These are phyloP conservation scores for Fagus crenata DNA, from an alignment of 306 rosid genomes.

Conservation along the genomic window DNA sequence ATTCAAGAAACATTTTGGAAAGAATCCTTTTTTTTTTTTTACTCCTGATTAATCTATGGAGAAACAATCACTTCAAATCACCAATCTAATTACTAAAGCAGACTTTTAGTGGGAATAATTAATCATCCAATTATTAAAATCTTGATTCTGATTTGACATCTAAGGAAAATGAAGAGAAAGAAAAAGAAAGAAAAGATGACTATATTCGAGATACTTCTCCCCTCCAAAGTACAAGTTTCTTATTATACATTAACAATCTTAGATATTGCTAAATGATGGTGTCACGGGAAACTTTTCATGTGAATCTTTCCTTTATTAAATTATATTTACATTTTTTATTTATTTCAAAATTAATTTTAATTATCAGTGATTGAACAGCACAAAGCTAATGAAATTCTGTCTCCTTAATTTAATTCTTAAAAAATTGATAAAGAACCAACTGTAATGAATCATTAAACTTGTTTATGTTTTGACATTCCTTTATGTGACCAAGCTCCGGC, in stretches of 20 bases:
- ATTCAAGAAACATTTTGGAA: neutral
- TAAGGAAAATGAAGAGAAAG: neutral
- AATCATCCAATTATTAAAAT: constrained; percentile 7
- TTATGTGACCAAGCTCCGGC: constrained; percentile 30
- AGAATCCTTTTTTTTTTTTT: neutral
- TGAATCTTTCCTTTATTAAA: constrained; percentile 23
- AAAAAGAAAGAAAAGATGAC: constrained; percentile 1
- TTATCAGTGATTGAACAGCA: constrained; percentile 18
- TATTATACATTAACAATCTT: neutral
- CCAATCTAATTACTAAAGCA: constrained; percentile 1
- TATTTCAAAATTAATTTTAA: constrained; percentile 1
- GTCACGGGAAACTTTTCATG: constrained; percentile 1
- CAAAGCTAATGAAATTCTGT: constrained; percentile 28
- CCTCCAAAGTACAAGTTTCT: constrained; percentile 17
- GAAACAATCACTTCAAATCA: neutral
- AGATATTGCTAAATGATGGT: constrained; percentile 11
- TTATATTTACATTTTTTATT: constrained; percentile 4
- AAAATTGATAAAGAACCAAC: constrained; percentile 17
- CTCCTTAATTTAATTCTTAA: constrained; percentile 14
- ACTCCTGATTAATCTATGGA: neutral
- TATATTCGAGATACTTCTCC: constrained; percentile 17
- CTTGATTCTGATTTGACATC: constrained; percentile 28
- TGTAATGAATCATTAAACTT: constrained; percentile 6
- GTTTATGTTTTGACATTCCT: constrained; percentile 23
- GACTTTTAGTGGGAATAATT: constrained; percentile 9